Conservation (phyloP, 495 filamentous ascomycete genomes). For the Tuber calosporum region DNA sequence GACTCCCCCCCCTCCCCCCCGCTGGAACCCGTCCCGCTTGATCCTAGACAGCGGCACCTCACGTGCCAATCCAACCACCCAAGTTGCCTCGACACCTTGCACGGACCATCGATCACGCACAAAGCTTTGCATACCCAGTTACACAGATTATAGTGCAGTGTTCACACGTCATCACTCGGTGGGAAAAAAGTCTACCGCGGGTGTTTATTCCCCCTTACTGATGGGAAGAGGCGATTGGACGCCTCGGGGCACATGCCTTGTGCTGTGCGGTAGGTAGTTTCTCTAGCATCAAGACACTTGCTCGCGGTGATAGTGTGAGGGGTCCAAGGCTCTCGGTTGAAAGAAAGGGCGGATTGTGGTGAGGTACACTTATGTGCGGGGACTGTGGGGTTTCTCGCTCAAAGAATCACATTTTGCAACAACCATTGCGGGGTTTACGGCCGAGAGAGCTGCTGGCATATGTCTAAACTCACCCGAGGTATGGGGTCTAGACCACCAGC, state of each 20-base stretch:
- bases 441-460: background rate
- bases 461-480: background rate
- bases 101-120: background rate
- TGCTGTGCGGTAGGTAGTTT: background rate
- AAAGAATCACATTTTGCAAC: background rate
- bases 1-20: too few species aligned
- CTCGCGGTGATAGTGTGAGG: background rate
- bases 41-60: background rate
- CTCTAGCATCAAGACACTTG: background rate
- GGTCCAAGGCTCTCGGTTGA: background rate
- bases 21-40: background rate
- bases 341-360: background rate
- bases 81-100: background rate
- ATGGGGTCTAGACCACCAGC: background rate
- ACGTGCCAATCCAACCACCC: background rate
- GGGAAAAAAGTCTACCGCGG: accelerated
- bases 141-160: background rate
- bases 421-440: background rate
- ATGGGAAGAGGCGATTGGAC: background rate
- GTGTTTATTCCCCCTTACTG: background rate
- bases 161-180: background rate
- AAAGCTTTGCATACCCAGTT: background rate
- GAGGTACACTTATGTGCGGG: background rate
- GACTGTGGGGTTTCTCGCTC: background rate
- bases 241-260: background rate